These are phyloP conservation scores for Syzygium aqueum DNA, from an alignment of 345 rosid species.

Conservation along the genomic window DNA sequence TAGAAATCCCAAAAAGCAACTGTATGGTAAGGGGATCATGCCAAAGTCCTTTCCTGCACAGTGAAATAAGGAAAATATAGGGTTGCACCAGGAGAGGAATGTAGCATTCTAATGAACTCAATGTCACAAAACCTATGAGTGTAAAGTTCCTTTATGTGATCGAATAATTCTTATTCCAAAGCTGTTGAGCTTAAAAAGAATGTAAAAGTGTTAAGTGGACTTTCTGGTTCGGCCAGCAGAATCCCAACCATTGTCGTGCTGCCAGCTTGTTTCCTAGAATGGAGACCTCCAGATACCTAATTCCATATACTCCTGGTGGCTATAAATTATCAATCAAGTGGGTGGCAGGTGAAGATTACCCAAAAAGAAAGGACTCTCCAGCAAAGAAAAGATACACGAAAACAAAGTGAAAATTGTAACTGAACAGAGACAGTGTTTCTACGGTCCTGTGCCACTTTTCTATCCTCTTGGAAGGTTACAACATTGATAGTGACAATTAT, in stretches of 20 bases:
- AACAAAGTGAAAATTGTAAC: not conserved
- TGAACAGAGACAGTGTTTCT: not conserved
- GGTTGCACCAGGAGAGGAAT: not conserved
- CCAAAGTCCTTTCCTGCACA: conserved; percentile 51
- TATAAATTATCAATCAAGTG: not conserved
- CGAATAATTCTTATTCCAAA: not conserved
- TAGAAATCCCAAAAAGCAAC: conserved; percentile 72
- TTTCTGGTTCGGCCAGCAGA: not conserved
- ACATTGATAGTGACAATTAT: not conserved
- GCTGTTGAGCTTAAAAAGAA: not conserved
- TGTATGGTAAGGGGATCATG: conserved; percentile 49
- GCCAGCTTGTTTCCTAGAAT: not conserved
- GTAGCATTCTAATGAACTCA: not conserved
- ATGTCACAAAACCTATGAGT: not conserved
- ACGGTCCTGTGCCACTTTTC: not conserved
- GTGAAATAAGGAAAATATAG: not conserved
- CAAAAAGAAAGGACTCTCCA: not conserved
- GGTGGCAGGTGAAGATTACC: not conserved
- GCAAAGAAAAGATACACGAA: not conserved
- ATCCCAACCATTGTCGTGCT: not conserved
- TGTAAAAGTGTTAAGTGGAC: not conserved
- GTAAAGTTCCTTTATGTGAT: not conserved
- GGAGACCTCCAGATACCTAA: not conserved
- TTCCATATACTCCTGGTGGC: not conserved
- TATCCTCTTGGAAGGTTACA: not conserved